Evolutionary conservation across 257 asterid species (phyloP).

Genomic region (Fraxinus cuspidata): DNA sequence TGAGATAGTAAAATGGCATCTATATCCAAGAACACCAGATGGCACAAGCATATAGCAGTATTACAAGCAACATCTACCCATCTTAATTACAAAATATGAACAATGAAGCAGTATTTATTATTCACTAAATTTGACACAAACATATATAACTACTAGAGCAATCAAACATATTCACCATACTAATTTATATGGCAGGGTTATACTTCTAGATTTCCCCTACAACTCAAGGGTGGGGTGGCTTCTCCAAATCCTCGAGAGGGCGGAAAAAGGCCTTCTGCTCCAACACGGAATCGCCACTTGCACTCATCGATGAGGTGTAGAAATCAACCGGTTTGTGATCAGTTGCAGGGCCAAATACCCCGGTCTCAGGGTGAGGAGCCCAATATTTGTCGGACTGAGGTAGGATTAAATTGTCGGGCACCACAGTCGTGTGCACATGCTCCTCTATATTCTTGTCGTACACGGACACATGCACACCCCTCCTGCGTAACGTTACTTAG

Average conservation of each 20-base stretch:
- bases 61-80: slow-evolving; percentile 18
- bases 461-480: slow-evolving; percentile 66
- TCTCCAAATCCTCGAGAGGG: slow-evolving; percentile 81
- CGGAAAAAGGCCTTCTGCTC: slow-evolving; percentile 91
- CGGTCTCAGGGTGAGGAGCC: slow-evolving; percentile 86
- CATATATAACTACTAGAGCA: background rate
- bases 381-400: slow-evolving; percentile 57
- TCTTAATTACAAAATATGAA: slow-evolving; percentile 4
- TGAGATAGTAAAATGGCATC: background rate
- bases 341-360: slow-evolving; percentile 75
- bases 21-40: slow-evolving; percentile 16
- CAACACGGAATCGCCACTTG: slow-evolving; percentile 50
- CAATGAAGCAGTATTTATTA: slow-evolving; percentile 18
- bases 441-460: slow-evolving; percentile 90
- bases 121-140: slow-evolving; percentile 8
- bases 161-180: slow-evolving; percentile 10
- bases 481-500: slow-evolving; percentile 38
- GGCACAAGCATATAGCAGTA: background rate
- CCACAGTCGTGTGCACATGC: slow-evolving; percentile 40
- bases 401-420: slow-evolving; percentile 61
- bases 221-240: slow-evolving; percentile 51
- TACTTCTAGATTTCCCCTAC: background rate
- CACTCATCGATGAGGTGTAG: slow-evolving; percentile 11
- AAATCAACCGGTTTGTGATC: slow-evolving; percentile 37
- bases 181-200: slow-evolving; percentile 21